Evolutionary conservation across 2,329 filamentous ascomycete species (phyloP), one percentile per base, ranked within the genome.

Genomic region (Capronia americana): DNA sequence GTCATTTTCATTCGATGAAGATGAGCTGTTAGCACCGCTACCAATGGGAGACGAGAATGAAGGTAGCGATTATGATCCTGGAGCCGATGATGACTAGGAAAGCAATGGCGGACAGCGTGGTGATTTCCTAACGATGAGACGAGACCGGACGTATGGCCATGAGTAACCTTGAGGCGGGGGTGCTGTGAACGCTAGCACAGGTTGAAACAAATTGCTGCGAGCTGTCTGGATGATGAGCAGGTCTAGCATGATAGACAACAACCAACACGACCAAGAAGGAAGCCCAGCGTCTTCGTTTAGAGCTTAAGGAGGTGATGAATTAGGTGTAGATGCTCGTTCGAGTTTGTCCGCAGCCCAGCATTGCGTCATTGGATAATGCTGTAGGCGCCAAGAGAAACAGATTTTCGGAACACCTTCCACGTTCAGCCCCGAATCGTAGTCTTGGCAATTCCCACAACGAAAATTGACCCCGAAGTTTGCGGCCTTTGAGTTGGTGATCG

Each of bases 11-110:
- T 63, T 65, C 12, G 68, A 70, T 5, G 60, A 69, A 2, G 63
- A 68, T 14, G 69, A 65, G 67, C 58, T 55, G 17, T 51, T 61
- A 30, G 53, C 57, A 4, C n/a, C 61, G 8, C 65, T 65, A 32
- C 57, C 62, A 11, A 53, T 56, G 2, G 61, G 71, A 48, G 71
- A 73, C 48, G 71, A 73, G 53, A 66, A 65, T 14, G 69, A 71
- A 54, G 67, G 67, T 10, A 64, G 64, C 3, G 67, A 66, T 38
- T 69, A 69, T 28, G 60, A 63, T 14, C 67, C 67, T 54, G 32
- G 24, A 46, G 38, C 32, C 10, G 63, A 59, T 10, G 55, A 44
- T 58, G 38, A 44, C 38, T 44, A 44, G 38, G 32, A 34, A 44
- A n/a, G 38, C 17, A 20, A 44, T 7, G 17, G 17, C 17, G 17